These are phyloP conservation scores for Tetradesmus obliquus DNA, from an alignment of 139 green algal species.

Conservation along the genomic window DNA sequence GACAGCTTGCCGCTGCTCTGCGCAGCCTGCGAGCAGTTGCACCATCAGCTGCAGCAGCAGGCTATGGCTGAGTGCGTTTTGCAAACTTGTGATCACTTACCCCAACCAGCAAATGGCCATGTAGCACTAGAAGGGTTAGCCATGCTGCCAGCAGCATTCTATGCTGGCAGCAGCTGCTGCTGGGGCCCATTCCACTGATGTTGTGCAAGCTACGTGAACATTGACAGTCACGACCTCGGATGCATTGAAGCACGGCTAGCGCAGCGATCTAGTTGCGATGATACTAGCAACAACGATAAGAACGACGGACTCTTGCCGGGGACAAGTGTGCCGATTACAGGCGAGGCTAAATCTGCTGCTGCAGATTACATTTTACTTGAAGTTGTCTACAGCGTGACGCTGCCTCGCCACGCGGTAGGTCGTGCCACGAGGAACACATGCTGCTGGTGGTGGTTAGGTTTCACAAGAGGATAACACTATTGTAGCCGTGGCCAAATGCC, in stretches of 20 bases:
- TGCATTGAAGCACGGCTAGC: background rate
- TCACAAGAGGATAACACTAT: background rate
- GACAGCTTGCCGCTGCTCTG: constrained; percentile 15
- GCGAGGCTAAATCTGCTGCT: background rate
- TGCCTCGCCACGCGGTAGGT: background rate
- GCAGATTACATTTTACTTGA: background rate
- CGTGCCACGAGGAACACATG: background rate
- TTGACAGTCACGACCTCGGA: too few relatives aligned
- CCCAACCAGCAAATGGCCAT: background rate
- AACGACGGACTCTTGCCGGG: background rate
- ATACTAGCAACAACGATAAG: background rate
- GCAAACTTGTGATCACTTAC: background rate
- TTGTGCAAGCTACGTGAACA: background rate
- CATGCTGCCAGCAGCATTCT: constrained; percentile 9
- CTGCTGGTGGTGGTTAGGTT: background rate
- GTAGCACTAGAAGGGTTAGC: background rate
- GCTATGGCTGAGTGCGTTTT: background rate
- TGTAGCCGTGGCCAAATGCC: background rate
- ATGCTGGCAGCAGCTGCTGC: background rate
- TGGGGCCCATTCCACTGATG: background rate
- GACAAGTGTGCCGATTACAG: background rate
- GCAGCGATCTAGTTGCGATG: background rate
- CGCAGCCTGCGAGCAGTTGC: background rate
- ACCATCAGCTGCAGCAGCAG: background rate
- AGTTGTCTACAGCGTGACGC: too few relatives aligned